Base-by-base conservation (phyloP, 2,329 filamentous ascomycete species). In the Metarhizium anisopliae region DNA sequence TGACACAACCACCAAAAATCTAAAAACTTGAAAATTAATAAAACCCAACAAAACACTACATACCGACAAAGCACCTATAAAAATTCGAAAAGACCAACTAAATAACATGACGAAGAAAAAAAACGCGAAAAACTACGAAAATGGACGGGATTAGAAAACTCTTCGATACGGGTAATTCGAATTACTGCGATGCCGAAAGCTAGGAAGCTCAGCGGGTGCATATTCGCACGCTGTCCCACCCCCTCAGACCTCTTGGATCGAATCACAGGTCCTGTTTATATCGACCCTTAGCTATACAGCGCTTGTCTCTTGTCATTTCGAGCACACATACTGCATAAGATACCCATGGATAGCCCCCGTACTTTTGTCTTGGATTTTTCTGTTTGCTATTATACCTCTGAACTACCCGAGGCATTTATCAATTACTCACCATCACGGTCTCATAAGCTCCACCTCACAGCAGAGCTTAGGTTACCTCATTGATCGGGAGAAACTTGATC, bases 251-350 rank as follows among this genome's bases (percentile, higher is more conserved):
- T 14, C 25, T 18, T 47, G 43, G 43, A 47, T 29, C 43, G 25
- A 43, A 11, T 7, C 16, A 45, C 42, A 10, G 11, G 42, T 45
- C 18, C 42, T 14, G 42, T 20, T 11, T 7, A 5, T 11, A 20
- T 20, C 16, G 4, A 30, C 25, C 47, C 6, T 20, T 29, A 49
- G 55, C 35, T 53, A 32, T 42, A 18, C 38, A 40, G 1, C 36
- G 35, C 42, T 36, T n/a, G 50, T 51, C 47, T 25, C 47, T 16
- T 32, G 16, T 25, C 10, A 11, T 49, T 42, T 56, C 55, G 35
- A 56, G 58, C 55, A 60, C 53, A 57, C 60, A 57, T 55, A 59
- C 50, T 56, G 59, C 56, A 61, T 58, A 59, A 60, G 60, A 63
- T 63, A 62, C 59, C 61, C 59, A 57, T 52, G 40, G 29, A 47